phyloP scores from a whole-genome alignment of 1,284 basidiomycete genomes.

The Irpex sp. region DNA sequence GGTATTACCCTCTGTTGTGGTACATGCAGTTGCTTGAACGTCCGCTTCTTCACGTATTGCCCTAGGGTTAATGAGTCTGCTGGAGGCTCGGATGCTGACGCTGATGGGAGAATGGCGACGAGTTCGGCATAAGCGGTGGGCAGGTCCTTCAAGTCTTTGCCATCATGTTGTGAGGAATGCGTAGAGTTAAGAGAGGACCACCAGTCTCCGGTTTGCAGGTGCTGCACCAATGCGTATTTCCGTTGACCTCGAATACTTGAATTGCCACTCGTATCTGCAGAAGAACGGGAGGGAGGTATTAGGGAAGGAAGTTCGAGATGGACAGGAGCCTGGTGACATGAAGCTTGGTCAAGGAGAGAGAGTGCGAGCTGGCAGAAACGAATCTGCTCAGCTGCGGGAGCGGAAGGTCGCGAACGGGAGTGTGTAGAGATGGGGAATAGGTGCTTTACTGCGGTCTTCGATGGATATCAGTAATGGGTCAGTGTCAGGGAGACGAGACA shows the following conservation, averaged over 20 bases:
- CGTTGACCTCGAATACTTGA: conserved; percentile 25
- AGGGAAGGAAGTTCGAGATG: conserved; percentile 44
- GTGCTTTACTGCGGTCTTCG: conserved; percentile 58
- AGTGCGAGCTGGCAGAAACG: conserved; percentile 71
- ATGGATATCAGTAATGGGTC: conserved; percentile 4
- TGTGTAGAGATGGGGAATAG: conserved; percentile 66
- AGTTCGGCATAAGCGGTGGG: conserved; percentile 69
- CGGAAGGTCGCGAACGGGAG: conserved; percentile 55
- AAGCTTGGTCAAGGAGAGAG: conserved; percentile 68
- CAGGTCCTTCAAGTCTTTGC: conserved; percentile 44
- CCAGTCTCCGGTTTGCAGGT: conserved; percentile 68
- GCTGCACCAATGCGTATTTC: conserved; percentile 74
- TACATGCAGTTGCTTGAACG: conserved; percentile 30
- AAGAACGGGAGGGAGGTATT: conserved; percentile 31
- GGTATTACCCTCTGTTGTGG: conserved; percentile 46
- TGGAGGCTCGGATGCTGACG: conserved; percentile 36
- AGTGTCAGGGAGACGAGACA: conserved; percentile 21
- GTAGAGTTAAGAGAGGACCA: conserved; percentile 73
- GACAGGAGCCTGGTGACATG: conserved; percentile 42
- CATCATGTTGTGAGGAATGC: conserved; percentile 29
- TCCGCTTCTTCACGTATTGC: conserved; percentile 25
- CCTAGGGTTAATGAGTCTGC: conserved; percentile 34
- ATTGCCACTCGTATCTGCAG: conserved; percentile 25
- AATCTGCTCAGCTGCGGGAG: conserved; percentile 63
- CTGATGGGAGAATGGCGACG: conserved; percentile 64